Evolutionary conservation across 2,329 filamentous ascomycete species (phyloP).

Genomic region (Penicillium vulpinum): DNA sequence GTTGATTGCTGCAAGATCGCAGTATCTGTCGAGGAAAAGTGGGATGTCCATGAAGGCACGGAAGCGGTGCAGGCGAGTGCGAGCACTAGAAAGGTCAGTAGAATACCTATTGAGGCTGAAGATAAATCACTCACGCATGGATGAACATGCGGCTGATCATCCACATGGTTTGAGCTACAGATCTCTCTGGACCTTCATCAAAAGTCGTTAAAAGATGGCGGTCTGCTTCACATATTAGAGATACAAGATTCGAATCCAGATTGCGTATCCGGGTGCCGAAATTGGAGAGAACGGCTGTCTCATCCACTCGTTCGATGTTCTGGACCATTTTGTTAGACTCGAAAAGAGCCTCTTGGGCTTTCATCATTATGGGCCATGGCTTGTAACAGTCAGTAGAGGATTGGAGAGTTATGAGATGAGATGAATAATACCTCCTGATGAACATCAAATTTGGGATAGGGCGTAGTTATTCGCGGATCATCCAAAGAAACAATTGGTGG

Average conservation of each 20-base stretch:
- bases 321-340: slow-evolving; percentile 14
- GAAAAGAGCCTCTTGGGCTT: slow-evolving; percentile 21
- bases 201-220: slow-evolving; percentile 12
- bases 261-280: slow-evolving; percentile 11
- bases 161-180: slow-evolving; percentile 18
- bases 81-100: slow-evolving; percentile 13
- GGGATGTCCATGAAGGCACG: slow-evolving; percentile 28
- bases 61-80: slow-evolving; percentile 26
- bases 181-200: slow-evolving; percentile 17
- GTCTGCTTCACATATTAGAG: slow-evolving; percentile 17
- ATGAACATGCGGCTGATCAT: slow-evolving; percentile 18
- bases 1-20: slow-evolving; percentile 25
- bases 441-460: slow-evolving; percentile 22
- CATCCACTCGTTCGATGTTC: slow-evolving; percentile 13
- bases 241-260: slow-evolving; percentile 14
- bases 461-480: slow-evolving; percentile 27
- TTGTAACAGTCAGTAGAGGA: slow-evolving; percentile 1
- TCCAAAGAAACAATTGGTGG: slow-evolving; percentile 20
- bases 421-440: slow-evolving; percentile 18
- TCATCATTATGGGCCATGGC: slow-evolving; percentile 25
- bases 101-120: neutral
- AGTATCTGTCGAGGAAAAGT: slow-evolving; percentile 25
- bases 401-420: neutral
- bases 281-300: neutral
- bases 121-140: slow-evolving; percentile 16